Evolutionary conservation across 2,329 filamentous ascomycete genomes (phyloP).

Genomic region (Talaromyces albobiverticillius): DNA sequence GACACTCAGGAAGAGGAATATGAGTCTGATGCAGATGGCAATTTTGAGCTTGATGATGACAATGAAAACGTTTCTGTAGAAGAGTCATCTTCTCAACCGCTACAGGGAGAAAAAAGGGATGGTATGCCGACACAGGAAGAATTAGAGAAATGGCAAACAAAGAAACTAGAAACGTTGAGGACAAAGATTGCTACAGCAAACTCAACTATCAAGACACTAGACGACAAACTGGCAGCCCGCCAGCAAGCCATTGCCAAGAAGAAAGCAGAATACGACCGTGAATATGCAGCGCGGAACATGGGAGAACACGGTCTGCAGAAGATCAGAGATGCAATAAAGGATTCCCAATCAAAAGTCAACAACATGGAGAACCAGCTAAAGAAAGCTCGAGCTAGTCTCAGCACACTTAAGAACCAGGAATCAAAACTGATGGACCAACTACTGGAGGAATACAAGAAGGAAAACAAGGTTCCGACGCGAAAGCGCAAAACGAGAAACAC

Average conservation of each 20-base stretch:
- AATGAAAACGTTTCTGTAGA: too few relatives aligned
- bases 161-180: background rate
- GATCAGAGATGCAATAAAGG: background rate
- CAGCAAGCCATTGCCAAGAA: background rate
- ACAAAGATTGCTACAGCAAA: background rate
- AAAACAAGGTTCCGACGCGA: background rate
- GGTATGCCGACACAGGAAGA: background rate
- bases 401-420: background rate
- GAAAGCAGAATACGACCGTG: background rate
- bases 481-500: background rate
- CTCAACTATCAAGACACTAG: background rate
- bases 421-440: background rate
- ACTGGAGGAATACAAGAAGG: background rate
- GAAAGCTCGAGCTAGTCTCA: background rate
- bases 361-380: background rate
- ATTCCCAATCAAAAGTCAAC: background rate
- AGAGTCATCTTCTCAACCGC: too few relatives aligned
- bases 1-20: background rate
- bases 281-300: background rate
- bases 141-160: background rate
- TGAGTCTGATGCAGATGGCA: conserved; percentile 5
- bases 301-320: background rate
- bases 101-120: background rate
- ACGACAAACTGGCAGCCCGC: background rate
- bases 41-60: conserved; percentile 19